These are phyloP conservation scores for Dioscorea alata DNA, from an alignment of 106 monocot genomes.

Conservation along the genomic window DNA sequence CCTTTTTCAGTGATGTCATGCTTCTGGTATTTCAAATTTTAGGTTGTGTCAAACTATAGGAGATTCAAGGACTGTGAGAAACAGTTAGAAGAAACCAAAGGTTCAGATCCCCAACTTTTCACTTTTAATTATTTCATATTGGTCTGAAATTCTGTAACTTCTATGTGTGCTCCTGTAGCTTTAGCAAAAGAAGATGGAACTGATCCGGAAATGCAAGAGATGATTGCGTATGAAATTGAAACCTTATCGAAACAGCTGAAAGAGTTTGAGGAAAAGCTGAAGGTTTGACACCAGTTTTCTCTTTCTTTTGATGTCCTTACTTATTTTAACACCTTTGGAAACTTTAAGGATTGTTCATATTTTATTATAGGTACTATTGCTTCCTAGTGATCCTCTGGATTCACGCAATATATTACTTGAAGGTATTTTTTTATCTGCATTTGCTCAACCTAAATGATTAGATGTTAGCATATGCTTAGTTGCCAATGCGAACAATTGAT, in stretches of 20 bases:
- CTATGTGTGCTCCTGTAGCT: slow-evolving; percentile 35
- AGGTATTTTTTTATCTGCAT: slow-evolving; percentile 41
- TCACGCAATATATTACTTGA: slow-evolving; percentile 92
- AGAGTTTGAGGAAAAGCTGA: slow-evolving; percentile 75
- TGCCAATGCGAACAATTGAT: too few species aligned
- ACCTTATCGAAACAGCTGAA: slow-evolving; percentile 55
- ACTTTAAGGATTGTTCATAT: not conserved
- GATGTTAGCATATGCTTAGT: too few species aligned
- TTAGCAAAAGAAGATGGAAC: slow-evolving; percentile 67
- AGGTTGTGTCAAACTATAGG: slow-evolving; percentile 75
- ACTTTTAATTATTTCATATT: not conserved
- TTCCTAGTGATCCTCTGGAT: slow-evolving; percentile 94
- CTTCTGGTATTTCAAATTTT: slow-evolving; percentile 15
- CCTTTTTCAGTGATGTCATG: slow-evolving; percentile 3
- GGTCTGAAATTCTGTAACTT: slow-evolving; percentile 6
- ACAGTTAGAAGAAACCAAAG: slow-evolving; percentile 83
- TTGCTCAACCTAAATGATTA: not conserved
- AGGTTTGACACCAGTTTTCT: slow-evolving; percentile 24
- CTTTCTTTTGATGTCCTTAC: not conserved
- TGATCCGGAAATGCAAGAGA: slow-evolving; percentile 89
- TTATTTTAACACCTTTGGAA: not conserved
- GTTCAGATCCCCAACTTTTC: slow-evolving; percentile 17
- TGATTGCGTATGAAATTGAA: slow-evolving; percentile 82
- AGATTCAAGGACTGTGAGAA: slow-evolving; percentile 84
- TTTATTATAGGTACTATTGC: slow-evolving; percentile 49